These are phyloP conservation scores for Petasospora rhodanensis DNA, from an alignment of 1,139 yeast species.

Conservation along the genomic window DNA sequence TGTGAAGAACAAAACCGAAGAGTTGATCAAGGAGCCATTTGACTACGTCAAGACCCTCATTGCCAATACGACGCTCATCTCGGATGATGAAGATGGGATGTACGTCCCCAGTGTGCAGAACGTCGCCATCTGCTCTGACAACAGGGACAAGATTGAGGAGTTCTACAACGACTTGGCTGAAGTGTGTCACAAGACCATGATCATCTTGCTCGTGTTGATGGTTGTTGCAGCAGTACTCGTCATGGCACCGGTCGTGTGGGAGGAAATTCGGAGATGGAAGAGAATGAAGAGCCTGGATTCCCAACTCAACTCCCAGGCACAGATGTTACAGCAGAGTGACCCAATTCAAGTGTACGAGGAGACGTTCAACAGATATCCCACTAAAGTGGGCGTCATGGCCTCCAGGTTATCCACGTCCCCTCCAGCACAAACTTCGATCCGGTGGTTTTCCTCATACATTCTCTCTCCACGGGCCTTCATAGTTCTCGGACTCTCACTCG, in stretches of 20 bases:
- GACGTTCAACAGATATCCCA: conserved; percentile 28
- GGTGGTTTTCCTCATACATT: conserved; percentile 50
- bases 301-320: conserved; percentile 3
- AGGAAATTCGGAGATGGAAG: conserved; percentile 49
- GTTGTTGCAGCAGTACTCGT: conserved; percentile 35
- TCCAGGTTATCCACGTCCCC: conserved; percentile 8
- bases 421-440: conserved; percentile 22
- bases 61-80: conserved; percentile 24
- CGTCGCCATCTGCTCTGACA: conserved; percentile 25
- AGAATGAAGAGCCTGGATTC: conserved; percentile 33
- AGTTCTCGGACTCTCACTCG: conserved; percentile 41
- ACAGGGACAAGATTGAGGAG: conserved; percentile 26
- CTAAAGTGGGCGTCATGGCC: conserved; percentile 17
- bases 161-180: conserved; percentile 31
- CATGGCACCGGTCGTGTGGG: conserved; percentile 39
- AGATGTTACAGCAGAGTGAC: conserved; percentile 17
- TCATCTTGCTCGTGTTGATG: conserved; percentile 37
- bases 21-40: conserved; percentile 50
- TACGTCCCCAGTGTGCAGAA: conserved; percentile 28
- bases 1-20: conserved; percentile 47
- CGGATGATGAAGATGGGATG: conserved; percentile 20
- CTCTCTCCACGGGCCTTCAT: conserved; percentile 43
- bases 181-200: conserved; percentile 32
- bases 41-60: conserved; percentile 42
- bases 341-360: conserved; percentile 28